Evolutionary conservation across 345 rosid species (phyloP).

Genomic region (Brassica carinata): DNA sequence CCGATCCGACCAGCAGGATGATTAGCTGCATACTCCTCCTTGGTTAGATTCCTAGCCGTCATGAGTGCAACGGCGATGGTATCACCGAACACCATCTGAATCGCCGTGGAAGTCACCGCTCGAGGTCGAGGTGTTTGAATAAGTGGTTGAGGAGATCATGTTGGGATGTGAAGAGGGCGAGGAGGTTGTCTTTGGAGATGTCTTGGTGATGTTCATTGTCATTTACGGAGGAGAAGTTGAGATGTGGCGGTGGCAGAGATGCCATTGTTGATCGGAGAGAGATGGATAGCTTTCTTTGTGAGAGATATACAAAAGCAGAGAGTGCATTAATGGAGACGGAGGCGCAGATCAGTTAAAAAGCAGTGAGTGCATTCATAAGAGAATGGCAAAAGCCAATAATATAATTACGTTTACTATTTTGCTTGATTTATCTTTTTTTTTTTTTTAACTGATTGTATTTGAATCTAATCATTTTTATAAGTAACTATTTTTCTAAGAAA

Average conservation of each 20-base stretch:
- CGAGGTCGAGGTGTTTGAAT: slow-evolving; percentile 81
- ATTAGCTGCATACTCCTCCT: slow-evolving; percentile 85
- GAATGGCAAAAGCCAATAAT: too few species aligned
- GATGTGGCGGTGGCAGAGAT: background rate
- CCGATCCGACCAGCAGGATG: slow-evolving; percentile 98
- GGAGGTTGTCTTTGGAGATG: slow-evolving; percentile 60
- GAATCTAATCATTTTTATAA: too few species aligned
- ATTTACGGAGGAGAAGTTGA: background rate
- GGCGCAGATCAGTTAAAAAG: background rate
- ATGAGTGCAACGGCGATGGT: slow-evolving; percentile 94
- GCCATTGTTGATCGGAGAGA: slow-evolving; percentile 6
- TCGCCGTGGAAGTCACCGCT: slow-evolving; percentile 90
- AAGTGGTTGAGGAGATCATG: slow-evolving; percentile 90
- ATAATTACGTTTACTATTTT: too few species aligned
- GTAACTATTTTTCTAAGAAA: too few species aligned
- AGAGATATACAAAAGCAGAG: too few species aligned
- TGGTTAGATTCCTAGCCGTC: slow-evolving; percentile 81
- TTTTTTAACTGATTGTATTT: too few species aligned
- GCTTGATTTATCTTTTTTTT: too few species aligned
- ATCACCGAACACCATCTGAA: slow-evolving; percentile 99
- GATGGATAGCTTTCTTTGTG: background rate
- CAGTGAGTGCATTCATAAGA: too few species aligned
- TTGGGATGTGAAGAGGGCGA: slow-evolving; percentile 81
- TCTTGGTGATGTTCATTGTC: background rate
- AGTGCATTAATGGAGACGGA: slow-evolving; percentile 22